These are phyloP conservation scores for Antrodiella citrinella DNA, from an alignment of 768 basidiomycete species.

Conservation along the genomic window DNA sequence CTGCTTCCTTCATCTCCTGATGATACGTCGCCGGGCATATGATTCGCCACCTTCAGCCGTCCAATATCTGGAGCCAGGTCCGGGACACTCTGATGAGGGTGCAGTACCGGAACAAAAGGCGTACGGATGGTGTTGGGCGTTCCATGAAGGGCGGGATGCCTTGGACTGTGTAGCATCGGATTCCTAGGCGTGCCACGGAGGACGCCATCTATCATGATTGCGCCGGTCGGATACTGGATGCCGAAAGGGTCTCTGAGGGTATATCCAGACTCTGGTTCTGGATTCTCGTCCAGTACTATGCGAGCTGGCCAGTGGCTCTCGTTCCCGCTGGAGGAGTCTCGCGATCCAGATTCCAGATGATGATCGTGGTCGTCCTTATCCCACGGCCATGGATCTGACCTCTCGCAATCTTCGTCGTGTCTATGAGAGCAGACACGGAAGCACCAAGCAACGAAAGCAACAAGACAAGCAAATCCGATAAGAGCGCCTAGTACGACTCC, in stretches of 20 bases:
- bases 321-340: not conserved
- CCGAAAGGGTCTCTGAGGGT: not conserved
- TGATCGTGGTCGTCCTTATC: not conserved
- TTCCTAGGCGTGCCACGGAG: not conserved
- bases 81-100: constrained; percentile 20
- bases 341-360: not conserved
- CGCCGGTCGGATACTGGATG: not conserved
- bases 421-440: not conserved
- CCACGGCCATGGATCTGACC: not conserved
- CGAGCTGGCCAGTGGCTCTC: not conserved
- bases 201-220: not conserved
- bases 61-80: constrained; percentile 30
- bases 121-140: not conserved
- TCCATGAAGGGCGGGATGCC: not conserved
- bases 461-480: not conserved
- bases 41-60: constrained; percentile 40
- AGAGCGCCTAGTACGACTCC: not conserved
- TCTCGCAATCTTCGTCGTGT: not conserved
- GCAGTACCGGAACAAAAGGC: constrained; percentile 14
- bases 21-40: constrained; percentile 35
- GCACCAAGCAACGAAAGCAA: not conserved
- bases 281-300: not conserved
- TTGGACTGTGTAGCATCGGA: not conserved
- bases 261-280: not conserved
- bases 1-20: constrained; percentile 20